Base-by-base conservation (phyloP, 352 stramenopile genomes). In the Pythium guiyangense region DNA sequence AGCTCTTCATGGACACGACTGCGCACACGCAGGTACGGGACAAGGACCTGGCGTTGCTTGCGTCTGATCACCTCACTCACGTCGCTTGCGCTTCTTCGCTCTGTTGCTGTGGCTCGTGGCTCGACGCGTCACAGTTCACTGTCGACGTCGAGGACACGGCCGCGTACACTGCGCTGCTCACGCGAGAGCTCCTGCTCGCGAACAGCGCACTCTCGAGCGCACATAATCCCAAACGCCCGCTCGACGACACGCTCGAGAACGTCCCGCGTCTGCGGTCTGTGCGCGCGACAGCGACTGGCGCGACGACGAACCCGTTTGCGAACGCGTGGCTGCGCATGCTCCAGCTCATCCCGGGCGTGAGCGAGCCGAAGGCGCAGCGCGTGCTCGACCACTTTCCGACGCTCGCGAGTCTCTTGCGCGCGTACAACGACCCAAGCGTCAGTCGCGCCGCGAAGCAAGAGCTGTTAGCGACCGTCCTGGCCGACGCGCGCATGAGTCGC, bases 261-360 rank as follows among this genome's bases (percentile, higher is more conserved):
- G 70, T 84, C 39, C 39, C 39, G 39, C 39, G 39, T 2, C 18
- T 53, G 48, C 48, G 27, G 6, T 42, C 48, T 25, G 82, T 90
- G 43, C 76, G 80, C 25, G 76, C 88, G 3, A 79, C 69, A 2
- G 53, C 58, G 9, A 53, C 43, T 0, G 78, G 78, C 6, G 75
- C 43, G 14, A 88, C 73, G 42, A 60, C 59, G 12, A 89, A 83
- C 58, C 44, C 22, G 1, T 77, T 70, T 51, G 70, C 74, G 6
- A 91, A 88, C 37, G 60, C 76, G 26, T 91, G 80, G 80, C 62
- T 91, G 14, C 80, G 78, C n/a, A 91, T 91, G 80, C 70, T 91
- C 18, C 80, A 87, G 59, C 79, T 86, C 22, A 78, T 91, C n/a
- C 80, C 80, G 5, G 71, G 76, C 14, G 76, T 89, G 34, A 91